Percentiles rank a stretch among this genome's conserved stretches.
Evolutionary conservation across 1,284 basidiomycete species (phyloP).

Genomic region (Papiliotrema nemorosa): DNA sequence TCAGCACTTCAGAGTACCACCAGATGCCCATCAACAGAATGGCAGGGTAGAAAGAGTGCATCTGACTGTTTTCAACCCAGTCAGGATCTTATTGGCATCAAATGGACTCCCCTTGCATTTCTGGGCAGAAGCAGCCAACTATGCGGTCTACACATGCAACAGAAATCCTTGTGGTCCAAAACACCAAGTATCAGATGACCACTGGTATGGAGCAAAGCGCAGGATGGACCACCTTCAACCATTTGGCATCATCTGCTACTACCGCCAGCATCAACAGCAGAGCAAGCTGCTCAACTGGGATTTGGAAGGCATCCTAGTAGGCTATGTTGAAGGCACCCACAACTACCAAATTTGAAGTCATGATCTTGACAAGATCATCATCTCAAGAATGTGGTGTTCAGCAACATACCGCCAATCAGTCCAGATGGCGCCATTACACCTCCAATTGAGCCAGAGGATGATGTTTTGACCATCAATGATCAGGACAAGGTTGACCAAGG

Average conservation of each 20-base stretch:
- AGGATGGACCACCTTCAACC: constrained; percentile 2
- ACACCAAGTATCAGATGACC: too few species aligned
- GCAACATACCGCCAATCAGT: too few species aligned
- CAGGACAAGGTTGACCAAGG: too few species aligned
- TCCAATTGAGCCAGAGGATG: too few species aligned
- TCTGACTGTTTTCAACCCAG: constrained; percentile 4
- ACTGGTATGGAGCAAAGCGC: too few species aligned
- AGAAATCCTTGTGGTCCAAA: background rate
- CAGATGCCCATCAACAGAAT: constrained; percentile 9
- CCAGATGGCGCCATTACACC: too few species aligned
- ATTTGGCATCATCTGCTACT: constrained; percentile 3
- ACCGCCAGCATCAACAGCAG: background rate
- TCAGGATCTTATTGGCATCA: constrained; percentile 1
- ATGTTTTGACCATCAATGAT: too few species aligned
- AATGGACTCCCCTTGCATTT: background rate
- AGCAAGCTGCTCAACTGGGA: background rate
- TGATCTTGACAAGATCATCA: background rate
- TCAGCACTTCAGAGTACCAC: constrained; percentile 5
- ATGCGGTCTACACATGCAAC: constrained; percentile 4
- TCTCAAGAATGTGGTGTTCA: background rate
- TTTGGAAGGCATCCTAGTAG: background rate
- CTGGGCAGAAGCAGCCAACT: constrained; percentile 5
- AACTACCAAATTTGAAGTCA: background rate
- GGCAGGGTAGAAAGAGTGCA: constrained; percentile 6
- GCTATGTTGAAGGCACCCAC: constrained; percentile 1